phyloP scores from a whole-genome alignment of 768 basidiomycete species.

The Rhodocollybia butyracea region DNA sequence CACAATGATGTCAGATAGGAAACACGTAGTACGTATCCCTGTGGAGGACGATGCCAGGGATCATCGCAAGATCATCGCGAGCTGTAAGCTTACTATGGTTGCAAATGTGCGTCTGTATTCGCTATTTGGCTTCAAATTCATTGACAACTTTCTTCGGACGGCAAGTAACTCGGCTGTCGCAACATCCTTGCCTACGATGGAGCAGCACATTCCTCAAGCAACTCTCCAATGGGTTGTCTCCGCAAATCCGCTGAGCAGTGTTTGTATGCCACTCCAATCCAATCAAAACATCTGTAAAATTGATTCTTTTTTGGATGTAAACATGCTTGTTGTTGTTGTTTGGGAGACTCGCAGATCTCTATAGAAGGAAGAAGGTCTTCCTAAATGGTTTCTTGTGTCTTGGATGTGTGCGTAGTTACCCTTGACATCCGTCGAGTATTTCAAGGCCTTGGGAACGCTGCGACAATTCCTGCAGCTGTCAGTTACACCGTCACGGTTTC shows the following conservation, averaged over 20 bases:
- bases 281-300: neutral
- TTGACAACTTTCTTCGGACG: conserved; percentile 15
- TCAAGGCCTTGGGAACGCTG: conserved; percentile 77
- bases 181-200: conserved; percentile 53
- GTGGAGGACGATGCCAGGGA: conserved; percentile 2
- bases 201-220: conserved; percentile 39
- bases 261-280: conserved; percentile 25
- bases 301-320: neutral
- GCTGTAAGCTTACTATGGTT: conserved; percentile 33
- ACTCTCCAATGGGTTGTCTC: conserved; percentile 66
- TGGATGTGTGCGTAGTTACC: conserved; percentile 52
- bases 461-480: conserved; percentile 71
- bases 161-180: conserved; percentile 40
- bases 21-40: neutral
- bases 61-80: conserved; percentile 11
- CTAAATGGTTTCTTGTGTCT: conserved; percentile 50
- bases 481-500: conserved; percentile 15
- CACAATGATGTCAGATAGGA: neutral
- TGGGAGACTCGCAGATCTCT: conserved; percentile 78
- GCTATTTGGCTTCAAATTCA: neutral
- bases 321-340: conserved; percentile 73
- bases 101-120: conserved; percentile 24
- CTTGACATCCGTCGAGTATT: conserved; percentile 72
- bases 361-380: conserved; percentile 72
- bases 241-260: conserved; percentile 66